Conservation (phyloP, 2,329 filamentous ascomycete genomes). For the Delphinella strobiligena region DNA sequence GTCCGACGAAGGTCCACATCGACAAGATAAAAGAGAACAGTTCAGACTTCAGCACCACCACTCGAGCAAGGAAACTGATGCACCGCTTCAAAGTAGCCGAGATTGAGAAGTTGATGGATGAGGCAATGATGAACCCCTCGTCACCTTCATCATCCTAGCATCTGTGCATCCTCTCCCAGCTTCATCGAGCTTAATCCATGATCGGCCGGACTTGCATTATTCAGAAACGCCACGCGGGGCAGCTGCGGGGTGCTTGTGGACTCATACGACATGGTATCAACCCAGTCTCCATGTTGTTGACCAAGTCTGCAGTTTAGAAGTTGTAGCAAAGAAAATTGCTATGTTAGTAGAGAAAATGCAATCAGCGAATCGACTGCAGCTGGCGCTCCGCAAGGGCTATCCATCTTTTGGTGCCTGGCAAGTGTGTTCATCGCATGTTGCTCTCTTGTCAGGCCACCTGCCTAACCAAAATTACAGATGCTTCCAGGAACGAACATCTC, state of each 20-base stretch:
- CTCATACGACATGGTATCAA: too few relatives aligned
- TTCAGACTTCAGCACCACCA: slow-evolving; percentile 44
- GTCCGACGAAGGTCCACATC: slow-evolving; percentile 42
- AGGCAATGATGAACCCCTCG: slow-evolving; percentile 24
- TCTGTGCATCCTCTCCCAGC: background rate
- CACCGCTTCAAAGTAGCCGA: slow-evolving; percentile 60
- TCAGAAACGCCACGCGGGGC: background rate
- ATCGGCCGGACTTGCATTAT: too few relatives aligned
- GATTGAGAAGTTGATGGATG: slow-evolving; percentile 57
- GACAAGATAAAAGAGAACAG: slow-evolving; percentile 41
- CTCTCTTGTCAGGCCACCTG: background rate
- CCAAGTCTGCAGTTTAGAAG: too few relatives aligned
- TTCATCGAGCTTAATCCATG: too few relatives aligned
- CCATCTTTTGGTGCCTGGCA: slow-evolving; percentile 47
- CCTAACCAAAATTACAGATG: slow-evolving; percentile 21
- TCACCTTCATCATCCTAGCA: background rate
- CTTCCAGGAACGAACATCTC: slow-evolving; percentile 43
- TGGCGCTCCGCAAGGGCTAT: slow-evolving; percentile 36
- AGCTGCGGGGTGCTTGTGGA: background rate
- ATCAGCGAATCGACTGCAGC: slow-evolving; percentile 41
- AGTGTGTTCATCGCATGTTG: slow-evolving; percentile 22
- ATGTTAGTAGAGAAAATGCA: too few relatives aligned
- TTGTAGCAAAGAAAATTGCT: too few relatives aligned
- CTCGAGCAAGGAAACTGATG: slow-evolving; percentile 60
- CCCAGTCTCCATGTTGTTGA: too few relatives aligned